Evolutionary conservation across 2,329 filamentous ascomycete species (phyloP), one percentile per base, ranked within the genome.

Genomic region (Penicillium palitans): DNA sequence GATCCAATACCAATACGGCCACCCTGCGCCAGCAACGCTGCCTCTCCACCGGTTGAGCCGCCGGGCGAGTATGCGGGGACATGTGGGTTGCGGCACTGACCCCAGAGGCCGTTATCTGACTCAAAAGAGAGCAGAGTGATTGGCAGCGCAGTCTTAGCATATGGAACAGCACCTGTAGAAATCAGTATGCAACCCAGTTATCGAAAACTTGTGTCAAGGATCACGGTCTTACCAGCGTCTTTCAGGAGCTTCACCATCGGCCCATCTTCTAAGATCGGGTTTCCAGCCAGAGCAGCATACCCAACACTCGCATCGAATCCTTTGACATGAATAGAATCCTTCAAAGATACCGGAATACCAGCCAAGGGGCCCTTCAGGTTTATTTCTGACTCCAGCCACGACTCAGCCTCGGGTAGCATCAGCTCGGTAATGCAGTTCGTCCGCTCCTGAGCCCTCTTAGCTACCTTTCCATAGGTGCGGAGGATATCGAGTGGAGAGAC

Each of bases 391-490:
- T 81, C 76, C 15, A 80, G 73, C 91, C 91, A 96, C 54, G 80
- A 76, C 75, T 96, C 90, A 0, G 91, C 91, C 55, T 88, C 87
- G 0, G 85, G 81, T 39, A 97, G 83, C 78, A 97, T 84, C 56
- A 97, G 80, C 76, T 97, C 93, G 0, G 93, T 97, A 13, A 96
- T 77, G 70, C 91, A 96, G 74, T 97, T 97, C 2, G 92, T 96
- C 76, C 89, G 89, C 61, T 88, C 83, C 37, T 97, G 93, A 1
- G 91, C 93, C 69, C 87, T 88, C 52, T 96, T 73, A 0, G 93
- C 90, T 21, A 93, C 87, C 75, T 96, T 96, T 68, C 90, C 90
- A 72, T 97, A 98, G 12, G 91, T 87, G 59, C 82, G 86, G n/a
- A 97, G 85, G 47, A 97, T 84, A 61, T 91, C 87, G 25, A 88